phyloP scores from a whole-genome alignment of 768 basidiomycete species.

The Macrocybe gigantea region DNA sequence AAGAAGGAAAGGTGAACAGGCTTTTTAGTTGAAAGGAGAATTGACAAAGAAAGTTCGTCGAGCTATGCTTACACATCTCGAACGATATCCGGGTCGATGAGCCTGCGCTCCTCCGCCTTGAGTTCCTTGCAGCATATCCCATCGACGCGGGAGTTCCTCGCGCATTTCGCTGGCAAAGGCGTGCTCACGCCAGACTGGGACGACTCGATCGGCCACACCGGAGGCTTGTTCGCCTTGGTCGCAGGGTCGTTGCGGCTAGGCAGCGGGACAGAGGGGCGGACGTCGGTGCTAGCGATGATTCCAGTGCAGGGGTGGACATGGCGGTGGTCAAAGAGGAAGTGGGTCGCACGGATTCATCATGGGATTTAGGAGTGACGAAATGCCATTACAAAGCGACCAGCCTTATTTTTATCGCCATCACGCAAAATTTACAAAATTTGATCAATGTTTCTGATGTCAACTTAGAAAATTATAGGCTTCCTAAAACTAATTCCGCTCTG shows the following conservation, averaged over 20 bases:
- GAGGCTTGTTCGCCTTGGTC: constrained; percentile 31
- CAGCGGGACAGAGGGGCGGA: constrained; percentile 25
- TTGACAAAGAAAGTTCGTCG: neutral
- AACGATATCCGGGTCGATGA: constrained; percentile 83
- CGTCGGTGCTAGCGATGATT: too few species aligned
- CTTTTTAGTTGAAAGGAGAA: neutral
- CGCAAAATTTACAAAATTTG: too few species aligned
- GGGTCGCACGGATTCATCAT: neutral
- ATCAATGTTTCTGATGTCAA: too few species aligned
- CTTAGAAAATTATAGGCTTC: too few species aligned
- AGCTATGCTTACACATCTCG: constrained; percentile 67
- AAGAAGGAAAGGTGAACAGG: neutral
- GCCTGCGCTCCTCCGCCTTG: constrained; percentile 72
- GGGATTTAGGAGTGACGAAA: too few species aligned
- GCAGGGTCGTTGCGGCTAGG: constrained; percentile 20
- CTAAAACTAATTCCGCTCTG: too few species aligned
- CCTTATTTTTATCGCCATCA: too few species aligned
- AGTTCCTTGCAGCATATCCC: constrained; percentile 89
- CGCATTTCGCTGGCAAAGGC: constrained; percentile 55
- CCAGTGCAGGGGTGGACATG: constrained; percentile 4
- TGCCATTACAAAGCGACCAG: too few species aligned
- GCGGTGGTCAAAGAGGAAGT: constrained; percentile 16
- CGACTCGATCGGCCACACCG: constrained; percentile 61
- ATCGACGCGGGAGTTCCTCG: constrained; percentile 41
- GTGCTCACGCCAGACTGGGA: constrained; percentile 30